Evolutionary conservation across 2,329 filamentous ascomycete species (phyloP).

Genomic region (Diaporthe caulivora): DNA sequence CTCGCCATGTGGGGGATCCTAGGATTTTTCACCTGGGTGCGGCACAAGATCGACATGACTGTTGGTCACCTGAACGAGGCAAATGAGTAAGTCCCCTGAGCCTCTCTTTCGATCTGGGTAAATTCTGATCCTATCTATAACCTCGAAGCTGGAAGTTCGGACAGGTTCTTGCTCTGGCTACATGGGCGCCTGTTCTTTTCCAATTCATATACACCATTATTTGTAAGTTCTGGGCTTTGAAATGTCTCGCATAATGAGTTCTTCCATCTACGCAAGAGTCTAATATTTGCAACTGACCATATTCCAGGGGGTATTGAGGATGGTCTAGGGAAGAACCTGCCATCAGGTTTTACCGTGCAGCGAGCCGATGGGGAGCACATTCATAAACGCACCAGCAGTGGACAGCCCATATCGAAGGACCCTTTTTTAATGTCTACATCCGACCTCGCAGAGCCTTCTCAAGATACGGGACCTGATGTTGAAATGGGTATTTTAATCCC

Average conservation of each 20-base stretch:
- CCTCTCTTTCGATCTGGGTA: too few species aligned
- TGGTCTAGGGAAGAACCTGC: neutral
- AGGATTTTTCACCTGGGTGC: conserved; percentile 12
- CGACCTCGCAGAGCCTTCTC: neutral
- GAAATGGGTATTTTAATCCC: neutral
- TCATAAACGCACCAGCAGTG: too few species aligned
- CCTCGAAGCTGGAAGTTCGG: neutral
- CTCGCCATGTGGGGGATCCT: conserved; percentile 34
- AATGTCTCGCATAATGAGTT: too few species aligned
- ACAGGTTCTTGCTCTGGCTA: conserved; percentile 8
- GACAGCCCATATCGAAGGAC: neutral
- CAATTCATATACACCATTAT: neutral
- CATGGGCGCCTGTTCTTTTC: conserved; percentile 6
- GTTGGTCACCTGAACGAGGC: neutral
- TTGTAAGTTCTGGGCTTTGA: neutral
- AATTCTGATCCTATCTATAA: neutral
- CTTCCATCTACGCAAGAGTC: too few species aligned
- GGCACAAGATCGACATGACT: conserved; percentile 24
- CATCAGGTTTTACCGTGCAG: neutral
- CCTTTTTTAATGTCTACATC: neutral
- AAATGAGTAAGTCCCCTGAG: neutral
- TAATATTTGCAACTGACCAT: neutral
- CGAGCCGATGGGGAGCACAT: too few species aligned
- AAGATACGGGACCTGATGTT: neutral
- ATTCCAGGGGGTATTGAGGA: neutral